Base-by-base conservation (phyloP, 352 stramenopile species). In the Phytophthora nicotianae region DNA sequence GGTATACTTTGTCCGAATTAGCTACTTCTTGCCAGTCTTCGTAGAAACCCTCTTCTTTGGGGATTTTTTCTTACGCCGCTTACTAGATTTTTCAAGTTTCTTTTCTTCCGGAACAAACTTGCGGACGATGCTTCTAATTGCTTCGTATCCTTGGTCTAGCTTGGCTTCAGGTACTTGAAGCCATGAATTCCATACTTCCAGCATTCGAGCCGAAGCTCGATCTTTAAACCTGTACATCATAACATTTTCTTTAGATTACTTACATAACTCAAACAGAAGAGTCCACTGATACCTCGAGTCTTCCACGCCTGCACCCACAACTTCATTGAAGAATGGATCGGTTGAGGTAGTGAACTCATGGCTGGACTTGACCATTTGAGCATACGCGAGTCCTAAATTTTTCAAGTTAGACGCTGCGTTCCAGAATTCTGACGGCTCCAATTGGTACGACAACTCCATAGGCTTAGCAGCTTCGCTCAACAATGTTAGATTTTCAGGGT, bases 311-410 rank as follows among this genome's bases (percentile, higher is more conserved):
- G 56, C 33, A 1, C 80, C 83, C 3, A 88, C 79, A 4, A 68
- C 63, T 2, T 59, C 68, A 43, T 88, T 89, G 29, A 79, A 71
- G 52, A 86, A 87, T 17, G 77, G 71, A 51, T 90, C 79, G 2
- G n/a, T 19, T 3, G 33, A 58, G 8, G 4, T 4, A 2, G 27
- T 29, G 59, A 89, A 90, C 10, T 84, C 74, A 14, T 83, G 33
- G n/a, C 62, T 81, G n/a, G 84, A 86, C 54, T 88, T 89, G 37
- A 98, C 84, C 16, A 98, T 96, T 68, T 98, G 88, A 33, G 97
- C 89, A 52, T 98, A 98, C 20, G 86, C 93, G 2, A 98, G 68
- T 19, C 94, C 96, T 11, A 97, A 65, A 69, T 98, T 98, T 76
- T 98, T 98, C 19, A 96, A 72, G 40, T 88, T 86, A 2, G 74